These are phyloP conservation scores for Geotrichum restrictum DNA, from an alignment of 1,139 yeast species.

Conservation along the genomic window DNA sequence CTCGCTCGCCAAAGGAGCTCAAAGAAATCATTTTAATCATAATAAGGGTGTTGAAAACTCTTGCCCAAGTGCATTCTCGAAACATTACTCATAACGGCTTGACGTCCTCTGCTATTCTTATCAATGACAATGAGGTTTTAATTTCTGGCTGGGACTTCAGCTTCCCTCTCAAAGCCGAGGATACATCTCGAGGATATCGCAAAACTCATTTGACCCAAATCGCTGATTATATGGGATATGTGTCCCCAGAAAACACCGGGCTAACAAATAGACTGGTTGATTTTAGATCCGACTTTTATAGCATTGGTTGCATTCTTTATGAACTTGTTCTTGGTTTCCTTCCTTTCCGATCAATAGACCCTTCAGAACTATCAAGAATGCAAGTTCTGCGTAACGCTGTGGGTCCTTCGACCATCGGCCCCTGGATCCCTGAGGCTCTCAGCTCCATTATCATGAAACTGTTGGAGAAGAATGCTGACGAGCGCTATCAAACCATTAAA, in stretches of 20 bases:
- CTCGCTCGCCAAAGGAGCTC: constrained; percentile 25
- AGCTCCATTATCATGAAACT: constrained; percentile 46
- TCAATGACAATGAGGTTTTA: constrained; percentile 40
- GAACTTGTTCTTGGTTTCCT: constrained; percentile 47
- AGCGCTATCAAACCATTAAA: constrained; percentile 44
- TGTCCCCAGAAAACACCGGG: constrained; percentile 53
- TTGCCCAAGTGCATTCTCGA: constrained; percentile 43
- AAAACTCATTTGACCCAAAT: constrained; percentile 35
- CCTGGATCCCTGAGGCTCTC: constrained; percentile 43
- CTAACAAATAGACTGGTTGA: constrained; percentile 45
- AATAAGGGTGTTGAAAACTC: constrained; percentile 40
- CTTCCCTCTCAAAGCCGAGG: constrained; percentile 47
- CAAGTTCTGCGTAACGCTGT: constrained; percentile 46
- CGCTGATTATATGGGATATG: constrained; percentile 46
- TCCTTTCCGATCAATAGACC: constrained; percentile 47
- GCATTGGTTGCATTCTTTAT: constrained; percentile 50
- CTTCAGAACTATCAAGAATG: constrained; percentile 44
- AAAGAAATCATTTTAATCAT: constrained; percentile 41
- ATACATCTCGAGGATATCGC: constrained; percentile 38
- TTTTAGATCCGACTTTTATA: constrained; percentile 50
- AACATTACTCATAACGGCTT: constrained; percentile 53
- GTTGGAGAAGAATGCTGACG: constrained; percentile 45
- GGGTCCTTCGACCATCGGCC: constrained; percentile 42
- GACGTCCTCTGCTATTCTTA: constrained; percentile 42
- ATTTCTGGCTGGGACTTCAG: constrained; percentile 53